Percentiles rank a stretch among this genome's conserved stretches.
phyloP scores from a whole-genome alignment of 352 stramenopile genomes.

The Pythium sp. region DNA sequence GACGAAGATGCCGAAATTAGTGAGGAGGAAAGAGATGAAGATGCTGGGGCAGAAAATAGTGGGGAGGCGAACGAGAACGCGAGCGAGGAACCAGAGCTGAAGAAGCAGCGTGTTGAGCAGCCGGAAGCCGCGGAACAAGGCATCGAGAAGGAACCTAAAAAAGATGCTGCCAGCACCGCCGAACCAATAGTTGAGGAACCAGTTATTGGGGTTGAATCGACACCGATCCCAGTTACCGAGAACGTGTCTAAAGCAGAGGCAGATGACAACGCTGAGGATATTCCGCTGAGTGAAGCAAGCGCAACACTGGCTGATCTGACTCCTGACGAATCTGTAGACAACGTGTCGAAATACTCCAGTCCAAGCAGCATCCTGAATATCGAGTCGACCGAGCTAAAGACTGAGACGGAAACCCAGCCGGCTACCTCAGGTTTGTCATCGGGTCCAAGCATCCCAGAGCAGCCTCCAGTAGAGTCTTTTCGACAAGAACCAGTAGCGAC shows the following conservation, averaged over 20 bases:
- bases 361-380: slow-evolving; percentile 10
- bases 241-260: not conserved
- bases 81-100: slow-evolving; percentile 30
- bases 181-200: slow-evolving; percentile 1
- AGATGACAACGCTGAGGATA: slow-evolving; percentile 9
- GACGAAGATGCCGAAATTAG: slow-evolving; percentile 32
- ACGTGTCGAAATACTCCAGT: slow-evolving; percentile 7
- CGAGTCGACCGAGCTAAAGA: slow-evolving; percentile 1
- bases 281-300: slow-evolving; percentile 17
- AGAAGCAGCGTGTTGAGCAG: slow-evolving; percentile 32
- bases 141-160: slow-evolving; percentile 1
- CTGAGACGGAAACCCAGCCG: not conserved
- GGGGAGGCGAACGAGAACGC: slow-evolving; percentile 22
- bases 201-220: not conserved
- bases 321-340: slow-evolving; percentile 11
- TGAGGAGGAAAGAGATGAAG: slow-evolving; percentile 23
- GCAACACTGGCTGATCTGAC: slow-evolving; percentile 16
- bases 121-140: slow-evolving; percentile 2
- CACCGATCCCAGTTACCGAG: not conserved
- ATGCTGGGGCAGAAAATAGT: slow-evolving; percentile 16
- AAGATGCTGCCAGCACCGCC: not conserved
- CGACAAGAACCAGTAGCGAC: not conserved
- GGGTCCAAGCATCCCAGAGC: slow-evolving; percentile 3
- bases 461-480: slow-evolving; percentile 2
- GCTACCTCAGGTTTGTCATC: not conserved